Conservation (phyloP, 371 early-diverging fungal species). For the Rhizopus sp. region DNA sequence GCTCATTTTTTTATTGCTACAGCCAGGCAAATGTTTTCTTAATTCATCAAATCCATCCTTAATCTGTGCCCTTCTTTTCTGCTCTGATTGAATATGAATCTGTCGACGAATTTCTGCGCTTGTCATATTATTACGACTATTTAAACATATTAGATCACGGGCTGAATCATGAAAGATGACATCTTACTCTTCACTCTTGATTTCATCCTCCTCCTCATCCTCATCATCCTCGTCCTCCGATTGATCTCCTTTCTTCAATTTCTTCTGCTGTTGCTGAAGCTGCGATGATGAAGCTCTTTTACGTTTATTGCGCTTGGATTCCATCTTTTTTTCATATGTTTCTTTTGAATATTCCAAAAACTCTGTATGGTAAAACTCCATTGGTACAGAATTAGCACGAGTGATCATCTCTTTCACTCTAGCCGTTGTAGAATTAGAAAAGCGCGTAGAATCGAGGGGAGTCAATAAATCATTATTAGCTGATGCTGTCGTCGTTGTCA, state of each 20-base stretch:
- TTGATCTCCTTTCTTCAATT: conserved; percentile 15
- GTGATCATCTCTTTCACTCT: conserved; percentile 53
- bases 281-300: conserved; percentile 26
- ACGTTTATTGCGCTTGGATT: conserved; percentile 45
- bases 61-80: conserved; percentile 55
- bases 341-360: conserved; percentile 54
- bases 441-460: conserved; percentile 12
- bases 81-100: conserved; percentile 58
- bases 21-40: conserved; percentile 52
- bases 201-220: conserved; percentile 26
- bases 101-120: conserved; percentile 50
- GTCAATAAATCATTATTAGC: conserved; percentile 7
- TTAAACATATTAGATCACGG: not conserved
- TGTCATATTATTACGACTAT: conserved; percentile 11
- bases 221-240: conserved; percentile 25
- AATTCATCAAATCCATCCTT: conserved; percentile 58
- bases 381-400: conserved; percentile 49
- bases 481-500: not conserved
- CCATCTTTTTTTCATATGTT: conserved; percentile 47
- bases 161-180: not conserved
- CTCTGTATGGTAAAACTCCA: conserved; percentile 54
- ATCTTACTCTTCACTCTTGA: not conserved
- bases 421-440: conserved; percentile 38
- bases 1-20: conserved; percentile 58
- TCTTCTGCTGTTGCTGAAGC: conserved; percentile 10